Evolutionary conservation across 2,329 filamentous ascomycete genomes (phyloP).

Genomic region (Fusarium graminum): DNA sequence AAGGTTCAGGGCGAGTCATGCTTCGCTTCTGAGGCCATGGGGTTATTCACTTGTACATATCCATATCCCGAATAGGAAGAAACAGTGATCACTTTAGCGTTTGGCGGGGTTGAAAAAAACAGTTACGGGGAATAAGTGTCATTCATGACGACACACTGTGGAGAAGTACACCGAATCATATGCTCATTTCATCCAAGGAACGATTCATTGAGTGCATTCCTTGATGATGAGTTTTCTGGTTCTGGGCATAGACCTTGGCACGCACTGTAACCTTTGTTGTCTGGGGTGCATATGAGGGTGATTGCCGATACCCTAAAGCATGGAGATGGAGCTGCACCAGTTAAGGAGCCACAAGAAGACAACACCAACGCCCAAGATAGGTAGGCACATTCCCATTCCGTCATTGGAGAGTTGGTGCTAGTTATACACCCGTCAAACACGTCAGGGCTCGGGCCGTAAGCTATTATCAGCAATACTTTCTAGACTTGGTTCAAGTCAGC

Average conservation of each 20-base stretch:
- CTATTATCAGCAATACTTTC: background rate
- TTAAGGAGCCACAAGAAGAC: no score
- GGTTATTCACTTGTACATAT: slow-evolving; percentile 8
- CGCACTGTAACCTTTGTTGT: background rate
- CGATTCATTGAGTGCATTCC: slow-evolving; percentile 3
- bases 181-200: background rate
- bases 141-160: slow-evolving; percentile 31
- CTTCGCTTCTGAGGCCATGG: slow-evolving; percentile 15
- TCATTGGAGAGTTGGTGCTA: background rate
- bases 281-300: background rate
- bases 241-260: slow-evolving; percentile 2
- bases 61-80: background rate
- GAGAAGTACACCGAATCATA: slow-evolving; percentile 27
- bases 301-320: slow-evolving; percentile 5
- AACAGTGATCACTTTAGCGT: slow-evolving; percentile 22
- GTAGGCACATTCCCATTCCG: no score
- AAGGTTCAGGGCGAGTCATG: background rate
- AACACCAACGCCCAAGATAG: background rate
- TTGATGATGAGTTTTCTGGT: background rate
- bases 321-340: background rate
- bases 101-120: slow-evolving; percentile 27
- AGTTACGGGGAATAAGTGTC: background rate
- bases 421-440: background rate
- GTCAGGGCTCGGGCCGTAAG: background rate
- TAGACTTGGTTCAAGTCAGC: background rate